These are phyloP conservation scores for Amaranthus tricolor DNA, from an alignment of 179 eudicot species.

Conservation along the genomic window DNA sequence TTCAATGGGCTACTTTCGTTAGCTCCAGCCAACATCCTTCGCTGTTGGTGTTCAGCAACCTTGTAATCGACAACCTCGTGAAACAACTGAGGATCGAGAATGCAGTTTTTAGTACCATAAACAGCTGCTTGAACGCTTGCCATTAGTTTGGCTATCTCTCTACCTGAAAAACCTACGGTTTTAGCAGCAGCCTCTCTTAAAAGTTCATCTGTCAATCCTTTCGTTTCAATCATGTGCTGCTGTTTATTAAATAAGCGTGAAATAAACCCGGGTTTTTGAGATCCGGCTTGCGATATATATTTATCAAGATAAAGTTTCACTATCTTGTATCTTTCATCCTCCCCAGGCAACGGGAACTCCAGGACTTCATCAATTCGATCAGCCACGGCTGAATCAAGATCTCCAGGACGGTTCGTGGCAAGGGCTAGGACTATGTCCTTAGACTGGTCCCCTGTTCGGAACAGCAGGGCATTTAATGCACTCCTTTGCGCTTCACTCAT, in stretches of 20 bases:
- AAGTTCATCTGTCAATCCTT: constrained; percentile 71
- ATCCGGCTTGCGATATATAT: constrained; percentile 83
- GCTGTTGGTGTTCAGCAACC: constrained; percentile 96
- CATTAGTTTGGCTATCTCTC: constrained; percentile 96
- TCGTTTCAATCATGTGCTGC: constrained; percentile 74
- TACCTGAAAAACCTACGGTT: constrained; percentile 88
- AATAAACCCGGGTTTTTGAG: constrained; percentile 62
- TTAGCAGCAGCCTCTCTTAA: constrained; percentile 80
- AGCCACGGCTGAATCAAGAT: constrained; percentile 90
- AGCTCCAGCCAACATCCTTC: constrained; percentile 61
- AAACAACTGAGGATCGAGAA: constrained; percentile 69
- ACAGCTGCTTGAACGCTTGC: constrained; percentile 97
- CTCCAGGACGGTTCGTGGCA: constrained; percentile 93
- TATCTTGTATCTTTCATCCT: constrained; percentile 70
- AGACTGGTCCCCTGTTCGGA: constrained; percentile 93
- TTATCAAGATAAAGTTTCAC: constrained; percentile 79
- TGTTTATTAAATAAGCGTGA: constrained; percentile 55
- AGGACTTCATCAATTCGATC: constrained; percentile 94
- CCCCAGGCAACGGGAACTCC: constrained; percentile 87
- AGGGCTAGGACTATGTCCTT: constrained; percentile 91
- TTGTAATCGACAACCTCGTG: constrained; percentile 93
- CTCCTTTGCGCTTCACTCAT: constrained; percentile 99
- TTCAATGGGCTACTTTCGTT: constrained; percentile 28
- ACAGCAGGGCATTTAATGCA: constrained; percentile 89
- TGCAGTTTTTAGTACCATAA: constrained; percentile 81